phyloP scores from a whole-genome alignment of 73 alveolate genomes.

The Tetrahymena elliotti region DNA sequence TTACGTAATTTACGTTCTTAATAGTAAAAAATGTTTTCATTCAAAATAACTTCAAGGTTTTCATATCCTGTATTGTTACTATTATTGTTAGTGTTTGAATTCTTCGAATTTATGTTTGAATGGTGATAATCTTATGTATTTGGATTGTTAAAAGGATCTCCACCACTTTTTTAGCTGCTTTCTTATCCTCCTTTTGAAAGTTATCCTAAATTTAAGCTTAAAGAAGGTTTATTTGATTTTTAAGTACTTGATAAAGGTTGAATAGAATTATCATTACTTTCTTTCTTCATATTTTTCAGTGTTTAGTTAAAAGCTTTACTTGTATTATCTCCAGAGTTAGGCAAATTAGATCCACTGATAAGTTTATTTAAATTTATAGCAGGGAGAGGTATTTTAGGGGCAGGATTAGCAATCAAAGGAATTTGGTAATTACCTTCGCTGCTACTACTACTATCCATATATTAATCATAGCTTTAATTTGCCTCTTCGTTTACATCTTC shows the following conservation, averaged over 20 bases:
- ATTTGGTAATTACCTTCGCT: not conserved
- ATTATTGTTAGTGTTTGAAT: constrained; percentile 55
- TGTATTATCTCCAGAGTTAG: not conserved
- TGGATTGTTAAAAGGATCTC: not conserved
- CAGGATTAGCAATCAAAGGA: not conserved
- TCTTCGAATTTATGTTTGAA: constrained; percentile 37
- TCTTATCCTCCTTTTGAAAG: not conserved
- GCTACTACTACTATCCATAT: not conserved
- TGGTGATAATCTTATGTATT: not conserved
- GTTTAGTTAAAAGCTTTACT: not conserved
- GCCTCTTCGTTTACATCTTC: not conserved
- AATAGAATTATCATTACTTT: not conserved
- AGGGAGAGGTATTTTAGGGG: not conserved
- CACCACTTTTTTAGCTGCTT: not conserved
- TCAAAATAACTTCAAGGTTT: constrained; percentile 52
- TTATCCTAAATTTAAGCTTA: not conserved
- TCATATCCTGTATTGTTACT: constrained; percentile 37
- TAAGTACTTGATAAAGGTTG: not conserved
- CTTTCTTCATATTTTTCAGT: not conserved
- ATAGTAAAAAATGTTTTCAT: constrained; percentile 64
- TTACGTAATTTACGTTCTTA: constrained; percentile 83
- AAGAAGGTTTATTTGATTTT: not conserved
- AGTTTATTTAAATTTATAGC: not conserved
- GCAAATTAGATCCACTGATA: not conserved
- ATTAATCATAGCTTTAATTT: not conserved